Evolutionary conservation across 352 stramenopile genomes (phyloP).

Genomic region (Globisporangium solare): DNA sequence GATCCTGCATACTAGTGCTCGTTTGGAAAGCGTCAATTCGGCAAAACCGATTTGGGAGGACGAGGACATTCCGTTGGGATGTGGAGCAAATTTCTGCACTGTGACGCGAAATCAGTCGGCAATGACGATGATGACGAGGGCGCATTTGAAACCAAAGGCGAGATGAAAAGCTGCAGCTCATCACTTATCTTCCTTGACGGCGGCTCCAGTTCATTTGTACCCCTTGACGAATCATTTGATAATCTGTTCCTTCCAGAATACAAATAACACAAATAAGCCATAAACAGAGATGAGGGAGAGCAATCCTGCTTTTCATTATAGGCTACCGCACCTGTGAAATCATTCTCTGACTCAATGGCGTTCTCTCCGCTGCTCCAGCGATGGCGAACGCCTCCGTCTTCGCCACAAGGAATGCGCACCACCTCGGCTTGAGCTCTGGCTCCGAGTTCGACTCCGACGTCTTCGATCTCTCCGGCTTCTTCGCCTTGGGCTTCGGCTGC

Average conservation of each 20-base stretch:
- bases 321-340: no score
- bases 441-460: constrained; percentile 7
- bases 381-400: neutral
- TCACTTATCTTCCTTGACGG: constrained; percentile 28
- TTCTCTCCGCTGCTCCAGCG: neutral
- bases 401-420: neutral
- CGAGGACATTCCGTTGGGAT: constrained; percentile 16
- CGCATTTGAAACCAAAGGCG: constrained; percentile 4
- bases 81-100: constrained; percentile 21
- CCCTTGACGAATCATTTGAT: constrained; percentile 15
- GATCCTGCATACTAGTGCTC: neutral
- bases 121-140: neutral
- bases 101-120: neutral
- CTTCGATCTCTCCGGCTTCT: neutral
- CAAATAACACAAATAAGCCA: neutral
- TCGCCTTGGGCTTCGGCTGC: constrained; percentile 8
- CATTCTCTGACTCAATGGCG: neutral
- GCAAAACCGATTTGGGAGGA: constrained; percentile 5
- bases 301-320: neutral
- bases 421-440: neutral
- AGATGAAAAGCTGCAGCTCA: constrained; percentile 20
- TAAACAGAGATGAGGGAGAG: neutral
- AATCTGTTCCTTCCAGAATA: constrained; percentile 14
- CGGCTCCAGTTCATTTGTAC: constrained; percentile 21
- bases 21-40: neutral